Conservation (phyloP, 1,139 yeast genomes). For the Sugiyamaella paludigena region DNA sequence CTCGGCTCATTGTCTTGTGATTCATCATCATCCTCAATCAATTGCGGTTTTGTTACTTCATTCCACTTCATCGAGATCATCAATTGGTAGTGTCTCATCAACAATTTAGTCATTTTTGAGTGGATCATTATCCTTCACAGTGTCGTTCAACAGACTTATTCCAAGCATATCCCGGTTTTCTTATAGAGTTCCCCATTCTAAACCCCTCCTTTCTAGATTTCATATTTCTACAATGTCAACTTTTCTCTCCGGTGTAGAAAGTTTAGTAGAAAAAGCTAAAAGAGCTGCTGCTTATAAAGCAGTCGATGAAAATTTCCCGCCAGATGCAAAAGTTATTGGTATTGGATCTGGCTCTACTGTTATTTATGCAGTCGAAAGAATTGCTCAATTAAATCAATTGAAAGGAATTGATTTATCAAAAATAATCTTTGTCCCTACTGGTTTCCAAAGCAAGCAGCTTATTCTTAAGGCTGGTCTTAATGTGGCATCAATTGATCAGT, state of each 20-base stretch:
- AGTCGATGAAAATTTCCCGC: conserved; percentile 82
- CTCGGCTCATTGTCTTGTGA: no score
- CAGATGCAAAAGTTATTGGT: conserved; percentile 73
- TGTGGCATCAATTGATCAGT: conserved; percentile 81
- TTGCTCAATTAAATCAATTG: conserved; percentile 66
- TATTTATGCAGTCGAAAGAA: conserved; percentile 89
- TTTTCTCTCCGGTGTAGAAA: not conserved
- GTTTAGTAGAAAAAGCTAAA: conserved; percentile 59
- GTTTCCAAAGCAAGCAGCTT: conserved; percentile 88
- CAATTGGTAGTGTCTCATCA: no score
- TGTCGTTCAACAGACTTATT: no score
- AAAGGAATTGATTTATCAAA: conserved; percentile 26
- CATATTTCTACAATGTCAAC: conserved; percentile 7
- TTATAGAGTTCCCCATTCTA: no score
- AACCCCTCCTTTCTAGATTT: no score
- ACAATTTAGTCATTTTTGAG: no score
- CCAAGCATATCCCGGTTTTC: no score
- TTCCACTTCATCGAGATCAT: no score
- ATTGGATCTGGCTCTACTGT: conserved; percentile 98
- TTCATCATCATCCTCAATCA: no score
- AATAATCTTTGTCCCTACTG: conserved; percentile 82
- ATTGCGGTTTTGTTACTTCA: no score
- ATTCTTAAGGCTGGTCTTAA: conserved; percentile 77
- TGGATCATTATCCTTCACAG: no score
- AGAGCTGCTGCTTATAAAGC: conserved; percentile 88